These are phyloP conservation scores for Stemphylium vesicarium DNA, from an alignment of 2,329 filamentous ascomycete genomes.

Conservation along the genomic window DNA sequence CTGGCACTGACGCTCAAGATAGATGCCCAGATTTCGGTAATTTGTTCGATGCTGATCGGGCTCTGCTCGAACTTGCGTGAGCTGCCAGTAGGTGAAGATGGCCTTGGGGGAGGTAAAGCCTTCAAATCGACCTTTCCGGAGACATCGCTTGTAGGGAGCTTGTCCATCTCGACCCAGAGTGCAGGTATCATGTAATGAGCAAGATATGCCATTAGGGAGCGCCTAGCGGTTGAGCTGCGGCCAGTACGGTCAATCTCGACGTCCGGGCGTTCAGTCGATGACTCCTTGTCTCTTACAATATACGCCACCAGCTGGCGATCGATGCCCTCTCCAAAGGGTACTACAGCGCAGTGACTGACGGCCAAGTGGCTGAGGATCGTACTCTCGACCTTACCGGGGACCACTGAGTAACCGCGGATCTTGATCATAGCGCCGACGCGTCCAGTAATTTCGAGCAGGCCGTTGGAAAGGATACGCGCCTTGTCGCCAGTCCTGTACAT, in stretches of 20 bases:
- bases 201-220: conserved; percentile 68
- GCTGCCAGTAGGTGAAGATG: conserved; percentile 55
- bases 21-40: conserved; percentile 75
- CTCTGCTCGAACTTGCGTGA: conserved; percentile 63
- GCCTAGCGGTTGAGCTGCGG: conserved; percentile 72
- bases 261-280: conserved; percentile 62
- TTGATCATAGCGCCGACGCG: conserved; percentile 83
- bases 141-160: conserved; percentile 76
- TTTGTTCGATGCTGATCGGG: conserved; percentile 69
- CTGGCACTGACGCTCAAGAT: conserved; percentile 69
- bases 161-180: conserved; percentile 75
- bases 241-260: conserved; percentile 73
- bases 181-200: conserved; percentile 86
- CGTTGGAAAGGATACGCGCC: conserved; percentile 70
- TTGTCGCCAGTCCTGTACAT: conserved; percentile 80
- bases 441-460: conserved; percentile 76
- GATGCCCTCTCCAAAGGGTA: conserved; percentile 76
- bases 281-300: conserved; percentile 70
- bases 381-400: conserved; percentile 77
- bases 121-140: conserved; percentile 81
- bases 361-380: conserved; percentile 73
- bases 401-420: conserved; percentile 77
- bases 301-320: conserved; percentile 79
- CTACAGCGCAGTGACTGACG: conserved; percentile 73
- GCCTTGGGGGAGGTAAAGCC: conserved; percentile 67